These are phyloP conservation scores for Epichloe scottii DNA, from an alignment of 2,329 filamentous ascomycete species.

Conservation along the genomic window DNA sequence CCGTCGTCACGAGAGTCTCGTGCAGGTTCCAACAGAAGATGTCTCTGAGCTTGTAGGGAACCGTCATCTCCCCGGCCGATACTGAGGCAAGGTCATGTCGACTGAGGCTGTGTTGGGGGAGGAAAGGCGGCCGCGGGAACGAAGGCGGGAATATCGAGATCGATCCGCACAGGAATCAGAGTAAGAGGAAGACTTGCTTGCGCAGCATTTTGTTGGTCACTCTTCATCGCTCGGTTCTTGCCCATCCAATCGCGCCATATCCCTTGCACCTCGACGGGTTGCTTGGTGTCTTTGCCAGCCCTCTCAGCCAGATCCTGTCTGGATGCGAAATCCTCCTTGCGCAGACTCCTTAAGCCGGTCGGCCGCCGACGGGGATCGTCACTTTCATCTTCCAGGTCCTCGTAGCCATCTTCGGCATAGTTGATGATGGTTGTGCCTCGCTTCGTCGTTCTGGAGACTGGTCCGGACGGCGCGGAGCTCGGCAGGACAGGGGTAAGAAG, in stretches of 20 bases:
- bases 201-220: constrained; percentile 47
- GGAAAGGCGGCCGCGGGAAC: constrained; percentile 53
- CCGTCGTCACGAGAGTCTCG: constrained; percentile 84
- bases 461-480: constrained; percentile 45
- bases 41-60: constrained; percentile 81
- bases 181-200: constrained; percentile 73
- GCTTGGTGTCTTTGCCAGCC: constrained; percentile 67
- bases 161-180: constrained; percentile 89
- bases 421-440: constrained; percentile 94
- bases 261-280: constrained; percentile 73
- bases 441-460: constrained; percentile 78
- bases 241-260: constrained; percentile 96
- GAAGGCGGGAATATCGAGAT: constrained; percentile 78
- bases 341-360: constrained; percentile 71
- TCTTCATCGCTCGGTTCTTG: constrained; percentile 45
- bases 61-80: constrained; percentile 65
- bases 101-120: constrained; percentile 48
- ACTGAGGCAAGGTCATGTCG: constrained; percentile 65
- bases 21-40: constrained; percentile 98
- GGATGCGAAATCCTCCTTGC: constrained; percentile 58
- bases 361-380: constrained; percentile 66
- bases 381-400: constrained; percentile 62
- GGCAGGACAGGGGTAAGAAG: constrained; percentile 76
- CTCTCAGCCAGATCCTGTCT: constrained; percentile 57
- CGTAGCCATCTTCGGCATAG: constrained; percentile 92